These are phyloP conservation scores for Ogataea hybrid DNA, from an alignment of 1,139 yeast species.

Conservation along the genomic window DNA sequence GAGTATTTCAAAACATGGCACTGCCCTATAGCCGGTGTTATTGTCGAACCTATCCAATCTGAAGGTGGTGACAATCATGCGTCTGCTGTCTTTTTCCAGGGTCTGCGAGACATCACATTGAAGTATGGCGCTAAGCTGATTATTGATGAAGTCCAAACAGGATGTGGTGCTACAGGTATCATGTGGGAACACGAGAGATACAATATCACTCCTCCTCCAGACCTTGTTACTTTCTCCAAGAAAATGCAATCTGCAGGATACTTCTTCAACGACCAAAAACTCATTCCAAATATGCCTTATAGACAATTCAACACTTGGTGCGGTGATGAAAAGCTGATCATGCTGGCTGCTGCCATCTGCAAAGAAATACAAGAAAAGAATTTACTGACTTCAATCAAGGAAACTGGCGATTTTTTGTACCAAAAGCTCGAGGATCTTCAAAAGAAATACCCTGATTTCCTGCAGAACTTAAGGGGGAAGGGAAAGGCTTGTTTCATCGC, in stretches of 20 bases:
- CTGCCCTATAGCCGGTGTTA: constrained; percentile 70
- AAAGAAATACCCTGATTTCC: constrained; percentile 47
- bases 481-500: constrained; percentile 77
- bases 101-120: constrained; percentile 67
- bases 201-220: constrained; percentile 69
- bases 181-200: constrained; percentile 90
- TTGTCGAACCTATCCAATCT: constrained; percentile 80
- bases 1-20: constrained; percentile 54
- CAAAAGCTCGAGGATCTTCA: constrained; percentile 49
- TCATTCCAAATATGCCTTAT: constrained; percentile 70
- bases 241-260: constrained; percentile 87
- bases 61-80: constrained; percentile 92
- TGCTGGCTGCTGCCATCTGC: constrained; percentile 69
- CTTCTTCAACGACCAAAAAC: constrained; percentile 68
- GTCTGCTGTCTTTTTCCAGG: constrained; percentile 71
- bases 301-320: constrained; percentile 92
- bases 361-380: constrained; percentile 60
- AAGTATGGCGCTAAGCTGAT: constrained; percentile 68
- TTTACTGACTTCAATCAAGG: constrained; percentile 51
- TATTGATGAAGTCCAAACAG: constrained; percentile 85
- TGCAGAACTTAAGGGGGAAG: constrained; percentile 69
- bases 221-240: constrained; percentile 80
- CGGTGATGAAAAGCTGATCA: constrained; percentile 81
- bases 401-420: constrained; percentile 65
- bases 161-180: constrained; percentile 82